phyloP scores from a whole-genome alignment of 1,284 basidiomycete species.

The Puccinia triticina region DNA sequence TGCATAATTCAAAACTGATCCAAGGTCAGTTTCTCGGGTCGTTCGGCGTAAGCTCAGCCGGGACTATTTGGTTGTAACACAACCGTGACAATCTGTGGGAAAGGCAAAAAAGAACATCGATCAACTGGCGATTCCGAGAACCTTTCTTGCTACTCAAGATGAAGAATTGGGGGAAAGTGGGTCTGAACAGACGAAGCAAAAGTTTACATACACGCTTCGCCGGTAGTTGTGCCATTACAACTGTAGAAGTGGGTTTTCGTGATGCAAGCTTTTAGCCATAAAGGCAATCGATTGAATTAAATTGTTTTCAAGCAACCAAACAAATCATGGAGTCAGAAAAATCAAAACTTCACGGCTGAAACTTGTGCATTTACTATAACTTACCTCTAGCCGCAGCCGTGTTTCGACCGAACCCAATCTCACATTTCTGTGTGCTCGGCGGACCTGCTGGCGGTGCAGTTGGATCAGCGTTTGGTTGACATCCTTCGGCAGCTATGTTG shows the following conservation, averaged over 20 bases:
- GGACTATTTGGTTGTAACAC: background rate
- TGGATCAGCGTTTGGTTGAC: background rate
- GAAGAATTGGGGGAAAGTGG: background rate
- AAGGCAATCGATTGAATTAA: background rate
- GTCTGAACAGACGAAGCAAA: background rate
- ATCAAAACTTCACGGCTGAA: no score
- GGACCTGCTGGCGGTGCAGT: background rate
- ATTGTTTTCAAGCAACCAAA: no score
- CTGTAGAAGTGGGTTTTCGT: background rate
- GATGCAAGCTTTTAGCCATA: background rate
- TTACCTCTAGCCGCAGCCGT: background rate
- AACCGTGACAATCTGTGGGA: background rate
- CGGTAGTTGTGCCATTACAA: background rate
- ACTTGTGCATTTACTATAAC: background rate
- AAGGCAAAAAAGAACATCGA: background rate
- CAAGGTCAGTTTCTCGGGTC: no score
- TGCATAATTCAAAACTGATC: no score
- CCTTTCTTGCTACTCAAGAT: no score
- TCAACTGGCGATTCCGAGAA: background rate
- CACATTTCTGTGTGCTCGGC: background rate
- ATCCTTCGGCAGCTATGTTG: background rate
- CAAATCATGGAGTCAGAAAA: no score
- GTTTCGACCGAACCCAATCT: background rate
- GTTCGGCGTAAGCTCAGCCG: no score
- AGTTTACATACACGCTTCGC: background rate